These are phyloP conservation scores for Cocos nucifera DNA, from an alignment of 176 grass and related monocot genomes.

Conservation along the genomic window DNA sequence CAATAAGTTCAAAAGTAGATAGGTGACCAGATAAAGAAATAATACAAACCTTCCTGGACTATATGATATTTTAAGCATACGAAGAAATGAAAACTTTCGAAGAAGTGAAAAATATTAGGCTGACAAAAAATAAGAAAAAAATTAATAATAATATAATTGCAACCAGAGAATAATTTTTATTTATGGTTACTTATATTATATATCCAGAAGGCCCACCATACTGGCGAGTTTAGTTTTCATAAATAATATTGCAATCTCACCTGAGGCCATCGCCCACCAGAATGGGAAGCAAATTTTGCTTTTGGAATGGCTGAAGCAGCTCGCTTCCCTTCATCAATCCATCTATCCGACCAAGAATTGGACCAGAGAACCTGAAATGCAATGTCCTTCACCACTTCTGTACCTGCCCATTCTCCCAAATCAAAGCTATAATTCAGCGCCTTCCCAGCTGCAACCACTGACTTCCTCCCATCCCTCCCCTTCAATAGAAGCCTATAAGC, in stretches of 20 bases:
- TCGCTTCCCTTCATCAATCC: slow-evolving; percentile 73
- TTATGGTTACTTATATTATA: too few relatives aligned
- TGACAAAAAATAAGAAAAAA: too few relatives aligned
- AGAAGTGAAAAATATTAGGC: too few relatives aligned
- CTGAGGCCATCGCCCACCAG: slow-evolving; percentile 77
- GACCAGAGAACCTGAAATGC: slow-evolving; percentile 71
- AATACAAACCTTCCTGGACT: too few relatives aligned
- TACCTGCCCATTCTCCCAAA: slow-evolving; percentile 52
- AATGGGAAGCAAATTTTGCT: slow-evolving; percentile 63
- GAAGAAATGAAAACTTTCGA: too few relatives aligned
- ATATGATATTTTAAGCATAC: too few relatives aligned
- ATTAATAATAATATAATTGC: too few relatives aligned
- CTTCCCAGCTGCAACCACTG: slow-evolving; percentile 45
- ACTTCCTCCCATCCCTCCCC: slow-evolving; percentile 28
- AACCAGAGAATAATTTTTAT: too few relatives aligned
- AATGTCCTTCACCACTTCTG: slow-evolving; percentile 34
- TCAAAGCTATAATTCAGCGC: slow-evolving; percentile 73
- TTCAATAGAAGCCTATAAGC: slow-evolving; percentile 40
- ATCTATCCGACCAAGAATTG: slow-evolving; percentile 65
- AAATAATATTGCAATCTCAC: slow-evolving; percentile 20
- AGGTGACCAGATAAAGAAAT: too few relatives aligned
- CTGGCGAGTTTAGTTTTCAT: too few relatives aligned
- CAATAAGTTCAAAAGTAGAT: too few relatives aligned
- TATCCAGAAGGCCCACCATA: too few relatives aligned
- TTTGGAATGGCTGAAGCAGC: slow-evolving; percentile 27